These are phyloP conservation scores for Parasitella parasitica DNA, from an alignment of 371 early-diverging fungal genomes.

Conservation along the genomic window DNA sequence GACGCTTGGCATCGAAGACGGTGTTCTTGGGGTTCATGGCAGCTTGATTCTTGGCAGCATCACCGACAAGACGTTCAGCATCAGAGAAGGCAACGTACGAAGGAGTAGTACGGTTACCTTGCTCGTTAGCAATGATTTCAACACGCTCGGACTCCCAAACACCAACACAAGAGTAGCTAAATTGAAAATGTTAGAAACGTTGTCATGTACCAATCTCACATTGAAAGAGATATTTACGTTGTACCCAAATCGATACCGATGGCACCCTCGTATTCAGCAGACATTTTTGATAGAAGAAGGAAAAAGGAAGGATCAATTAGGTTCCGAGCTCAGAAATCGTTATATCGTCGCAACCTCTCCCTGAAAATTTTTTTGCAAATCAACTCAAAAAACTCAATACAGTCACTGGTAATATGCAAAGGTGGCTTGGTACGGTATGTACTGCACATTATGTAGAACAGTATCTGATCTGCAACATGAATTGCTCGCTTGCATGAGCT, in stretches of 20 bases:
- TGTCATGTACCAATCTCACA: neutral
- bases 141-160: conserved; percentile 69
- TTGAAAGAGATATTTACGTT: conserved; percentile 20
- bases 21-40: conserved; percentile 86
- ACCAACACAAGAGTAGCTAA: conserved; percentile 83
- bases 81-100: conserved; percentile 91
- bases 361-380: conserved; percentile 5
- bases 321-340: conserved; percentile 10
- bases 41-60: conserved; percentile 86
- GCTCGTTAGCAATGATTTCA: conserved; percentile 87
- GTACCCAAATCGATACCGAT: conserved; percentile 64
- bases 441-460: no score
- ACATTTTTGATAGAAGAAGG: conserved; percentile 38
- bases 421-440: neutral
- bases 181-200: neutral
- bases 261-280: conserved; percentile 71
- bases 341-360: neutral
- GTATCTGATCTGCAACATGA: no score
- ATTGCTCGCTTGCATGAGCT: no score
- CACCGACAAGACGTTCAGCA: conserved; percentile 82
- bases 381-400: neutral
- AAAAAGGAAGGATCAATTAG: conserved; percentile 12
- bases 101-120: conserved; percentile 92
- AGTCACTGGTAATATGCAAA: neutral
- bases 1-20: conserved; percentile 95